Base-by-base conservation (phyloP, 768 basidiomycete species). In the Leccinum longicurvipes region DNA sequence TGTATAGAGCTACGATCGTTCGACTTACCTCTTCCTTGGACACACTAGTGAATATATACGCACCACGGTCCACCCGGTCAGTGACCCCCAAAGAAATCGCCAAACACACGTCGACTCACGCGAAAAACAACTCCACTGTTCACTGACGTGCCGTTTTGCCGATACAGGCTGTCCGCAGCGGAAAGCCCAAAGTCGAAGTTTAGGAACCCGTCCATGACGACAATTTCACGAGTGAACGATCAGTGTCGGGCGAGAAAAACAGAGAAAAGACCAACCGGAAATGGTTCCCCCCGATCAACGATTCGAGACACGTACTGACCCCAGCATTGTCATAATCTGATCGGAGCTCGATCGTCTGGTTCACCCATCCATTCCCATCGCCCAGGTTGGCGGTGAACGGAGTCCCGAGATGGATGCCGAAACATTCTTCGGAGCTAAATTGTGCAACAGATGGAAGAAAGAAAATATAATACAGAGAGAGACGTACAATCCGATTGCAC, bases 401-500 rank as follows among this genome's bases (percentile, higher is more conserved):
- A 65, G 69, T 42, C 45, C 74, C 78, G 23, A 70, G 50, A 55
- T 78, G 76, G 34, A 71, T 51, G 9, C 59, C 63, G 8, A 74
- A 60, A 63, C 72, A 79, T 67, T 87, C 72, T 27, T 60, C 65
- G 10, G 73, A 71, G 62, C 36, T 77, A 74, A 48, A 67, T n/a
- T n/a, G 8, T 19, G 36, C 36, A 39, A 19, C n/a, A 39, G 36
- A 39, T 11, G n/a, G 4, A 39, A 39, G n/a, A 39, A 39, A 8
- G 32, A 36, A 34, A 34, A 34, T 15, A 17, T 15, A n/a, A n/a
- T 3, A 12, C n/a, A 8, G 4, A 1, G 15, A 6, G 15, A 24
- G 24, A 71, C 79, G 59, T 61, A 87, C 85, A 85, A 86, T 12
- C 84, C 85, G 50, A 87, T 79, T 3, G 85, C 79, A 27, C 68